Evolutionary conservation across 2,329 filamentous ascomycete species (phyloP).

Genomic region (Botrytis fragariae): DNA sequence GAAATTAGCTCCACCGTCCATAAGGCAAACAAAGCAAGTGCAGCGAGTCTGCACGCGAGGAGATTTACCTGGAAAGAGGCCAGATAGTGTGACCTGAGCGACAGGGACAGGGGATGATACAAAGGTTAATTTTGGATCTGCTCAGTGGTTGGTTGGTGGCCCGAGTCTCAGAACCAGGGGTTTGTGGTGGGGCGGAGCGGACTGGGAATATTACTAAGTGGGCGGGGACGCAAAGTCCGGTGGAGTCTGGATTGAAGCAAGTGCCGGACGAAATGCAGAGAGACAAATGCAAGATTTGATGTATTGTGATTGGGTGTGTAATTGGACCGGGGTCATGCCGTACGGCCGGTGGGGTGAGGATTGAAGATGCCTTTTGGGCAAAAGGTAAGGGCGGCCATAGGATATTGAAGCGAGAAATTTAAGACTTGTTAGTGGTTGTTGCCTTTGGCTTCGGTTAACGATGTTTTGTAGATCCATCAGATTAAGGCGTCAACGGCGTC

Average conservation of each 20-base stretch:
- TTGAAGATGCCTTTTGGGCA: not conserved
- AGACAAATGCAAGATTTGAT: not conserved
- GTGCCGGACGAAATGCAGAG: constrained; percentile 12
- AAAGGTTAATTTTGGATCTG: constrained; percentile 1
- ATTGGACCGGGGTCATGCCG: constrained; percentile 20
- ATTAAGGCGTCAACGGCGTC: constrained; percentile 8
- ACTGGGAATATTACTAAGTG: not conserved
- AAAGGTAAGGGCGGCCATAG: constrained; percentile 8
- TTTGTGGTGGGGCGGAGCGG: constrained; percentile 6
- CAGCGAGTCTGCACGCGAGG: constrained; percentile 7
- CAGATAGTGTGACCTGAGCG: not conserved
- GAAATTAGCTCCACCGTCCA: constrained; percentile 4
- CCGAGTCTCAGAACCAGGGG: not conserved
- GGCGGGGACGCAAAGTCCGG: not conserved
- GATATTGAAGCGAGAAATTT: constrained; percentile 11
- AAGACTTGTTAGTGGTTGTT: not conserved
- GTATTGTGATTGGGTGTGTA: constrained; percentile 16
- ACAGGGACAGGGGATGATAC: not conserved
- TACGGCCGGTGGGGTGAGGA: constrained; percentile 3
- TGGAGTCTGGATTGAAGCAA: not conserved
- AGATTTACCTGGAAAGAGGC: not conserved
- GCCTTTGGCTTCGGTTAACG: not conserved
- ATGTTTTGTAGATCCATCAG: not conserved
- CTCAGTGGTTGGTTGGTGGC: not conserved
- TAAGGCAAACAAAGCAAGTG: constrained; percentile 13